Evolutionary conservation across 78 protist species (phyloP), one percentile per base, ranked within the genome.

Genomic region (Creolimax fragrantissima): DNA sequence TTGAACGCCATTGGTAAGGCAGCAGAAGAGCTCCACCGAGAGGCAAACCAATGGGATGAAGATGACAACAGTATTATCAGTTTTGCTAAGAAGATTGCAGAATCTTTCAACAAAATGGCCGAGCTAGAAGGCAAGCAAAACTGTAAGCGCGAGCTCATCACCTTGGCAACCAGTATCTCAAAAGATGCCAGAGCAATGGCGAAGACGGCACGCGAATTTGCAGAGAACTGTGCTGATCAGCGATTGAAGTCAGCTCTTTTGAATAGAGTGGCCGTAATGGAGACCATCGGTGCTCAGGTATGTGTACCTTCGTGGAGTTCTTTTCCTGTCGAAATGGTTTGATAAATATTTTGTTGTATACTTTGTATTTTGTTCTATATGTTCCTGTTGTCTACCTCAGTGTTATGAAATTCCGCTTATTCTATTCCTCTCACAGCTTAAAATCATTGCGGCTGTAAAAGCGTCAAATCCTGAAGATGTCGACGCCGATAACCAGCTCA

Each of bases 101-200:
- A 90, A 2, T 43, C 37, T n/a, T 90, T 90, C 45, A 81, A 66
- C 11, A 90, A 90, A n/a, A 90, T 90, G 92, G 74, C 92, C 24
- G 47, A 3, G 32, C 83, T 90, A 41, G 85, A 84, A 24, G 45
- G 45, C 45, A 36, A 83, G 86, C 86, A 6, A 32, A 83, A 83
- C 86, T 35, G 86, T 35, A 88, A 88, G 67, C 67, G 85, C 5
- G 92, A 90, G 81, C 92, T 90, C 43, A 90, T 90, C 7, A 45
- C 92, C 36, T 42, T 90, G 5, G 37, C 92, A 11, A 90, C 24
- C 32, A 45, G 35, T n/a, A 90, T 90, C 35, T 5, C 92, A n/a
- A 81, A 39, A 3, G 92, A 90, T 44, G 92, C 92, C n/a, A 32
- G 35, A 5, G 45, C 44, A 5, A 45, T 45, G 11, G 44, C 92